Evolutionary conservation across 2,329 filamentous ascomycete species (phyloP).

Genomic region (Fusarium sp.): DNA sequence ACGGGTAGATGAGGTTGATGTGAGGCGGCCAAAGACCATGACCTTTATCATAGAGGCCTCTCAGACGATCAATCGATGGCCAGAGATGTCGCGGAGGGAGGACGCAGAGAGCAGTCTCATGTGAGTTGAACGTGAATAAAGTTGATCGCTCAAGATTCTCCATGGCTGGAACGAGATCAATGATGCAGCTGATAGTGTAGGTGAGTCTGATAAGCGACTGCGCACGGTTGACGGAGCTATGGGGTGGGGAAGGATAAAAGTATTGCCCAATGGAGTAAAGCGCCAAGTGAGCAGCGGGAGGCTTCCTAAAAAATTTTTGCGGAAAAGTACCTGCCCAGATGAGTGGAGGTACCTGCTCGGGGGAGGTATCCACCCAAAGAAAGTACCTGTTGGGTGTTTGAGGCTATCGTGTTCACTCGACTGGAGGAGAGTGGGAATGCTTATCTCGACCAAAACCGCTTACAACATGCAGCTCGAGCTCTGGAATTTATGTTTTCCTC

Average conservation of each 20-base stretch:
- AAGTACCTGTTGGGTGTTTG: no score
- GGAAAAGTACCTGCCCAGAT: not conserved
- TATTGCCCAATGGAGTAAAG: not conserved
- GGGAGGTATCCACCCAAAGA: no score
- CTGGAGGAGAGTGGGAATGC: no score
- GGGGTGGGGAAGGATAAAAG: not conserved
- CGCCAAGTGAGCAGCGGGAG: no score
- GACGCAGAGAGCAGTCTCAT: constrained; percentile 74
- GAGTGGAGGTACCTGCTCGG: not conserved
- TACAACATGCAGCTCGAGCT: no score
- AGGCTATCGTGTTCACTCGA: no score
- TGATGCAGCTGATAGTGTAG: not conserved
- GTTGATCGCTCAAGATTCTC: constrained; percentile 12
- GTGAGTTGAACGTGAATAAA: constrained; percentile 52
- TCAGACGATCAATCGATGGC: constrained; percentile 67
- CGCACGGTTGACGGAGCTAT: not conserved
- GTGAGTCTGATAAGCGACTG: not conserved
- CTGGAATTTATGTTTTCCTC: no score
- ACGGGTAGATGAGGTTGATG: constrained; percentile 78
- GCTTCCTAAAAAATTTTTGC: no score
- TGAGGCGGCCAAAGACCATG: constrained; percentile 77
- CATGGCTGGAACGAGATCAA: constrained; percentile 22
- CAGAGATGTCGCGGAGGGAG: constrained; percentile 68
- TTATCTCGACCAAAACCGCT: no score
- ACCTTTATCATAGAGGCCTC: constrained; percentile 74